Base-by-base conservation (phyloP, 805 yeast genomes). In the Nadsonia fulvescens region DNA sequence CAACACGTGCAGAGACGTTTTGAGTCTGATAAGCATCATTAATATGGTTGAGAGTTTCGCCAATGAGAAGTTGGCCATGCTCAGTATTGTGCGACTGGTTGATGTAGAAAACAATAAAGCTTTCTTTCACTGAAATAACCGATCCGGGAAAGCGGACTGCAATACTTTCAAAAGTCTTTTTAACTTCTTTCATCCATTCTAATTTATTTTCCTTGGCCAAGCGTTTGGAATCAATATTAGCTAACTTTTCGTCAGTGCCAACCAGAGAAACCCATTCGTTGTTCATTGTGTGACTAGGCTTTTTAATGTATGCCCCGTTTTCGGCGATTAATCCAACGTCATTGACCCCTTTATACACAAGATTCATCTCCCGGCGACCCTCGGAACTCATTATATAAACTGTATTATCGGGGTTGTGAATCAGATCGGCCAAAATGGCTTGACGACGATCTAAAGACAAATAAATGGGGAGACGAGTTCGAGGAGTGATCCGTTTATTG, bases 261-360 rank as follows among this genome's bases (percentile, higher is more conserved):
- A 68, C 66, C 12, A 74, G 55, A 2, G 74, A 59, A 24, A 63
- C 49, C 92, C 92, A 79, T 8, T 55, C 49, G 9, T 55, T 48
- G 14, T 24, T 32, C 30, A 31, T 23, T 12, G 13, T 21, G 18
- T 15, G 16, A 12, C 15, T 22, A 15, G 9, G 14, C 16, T 20
- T n/a, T 16, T 25, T 15, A 12, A 27, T 27, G 40, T 64, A 79
- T 0, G 81, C 91, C 18, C 96, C 96, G 43, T 74, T 72, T 47
- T 83, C 96, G 1, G 94, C 92, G 35, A 86, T 70, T 27, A 86
- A 54, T 0, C 95, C 95, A 15, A 83, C 42, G 20, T 66, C 66
- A 1, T 74, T 66, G 4, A 69, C 61, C 37, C 79, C 62, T 11
- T 73, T 58, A 51, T 72, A 82, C 28, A 68, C 51, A 29, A 77